These are phyloP conservation scores for Cytospora schulzeri DNA, from an alignment of 2,329 filamentous ascomycete species.

Conservation along the genomic window DNA sequence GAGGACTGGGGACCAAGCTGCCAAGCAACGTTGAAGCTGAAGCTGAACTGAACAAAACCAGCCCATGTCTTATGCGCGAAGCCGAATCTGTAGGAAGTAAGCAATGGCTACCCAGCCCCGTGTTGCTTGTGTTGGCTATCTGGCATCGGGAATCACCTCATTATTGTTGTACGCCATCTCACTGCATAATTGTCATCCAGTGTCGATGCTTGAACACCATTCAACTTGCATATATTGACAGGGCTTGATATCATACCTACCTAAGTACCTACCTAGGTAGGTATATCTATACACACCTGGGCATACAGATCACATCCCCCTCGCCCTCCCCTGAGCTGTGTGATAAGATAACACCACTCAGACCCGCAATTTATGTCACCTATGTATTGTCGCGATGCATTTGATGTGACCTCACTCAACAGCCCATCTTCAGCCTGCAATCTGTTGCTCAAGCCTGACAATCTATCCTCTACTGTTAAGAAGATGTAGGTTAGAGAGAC, in stretches of 20 bases:
- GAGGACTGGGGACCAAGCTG: too few species aligned
- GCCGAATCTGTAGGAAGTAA: background rate
- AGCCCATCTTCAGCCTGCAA: background rate
- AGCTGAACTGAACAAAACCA: background rate
- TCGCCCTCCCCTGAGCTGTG: background rate
- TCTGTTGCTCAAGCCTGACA: background rate
- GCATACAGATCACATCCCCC: too few species aligned
- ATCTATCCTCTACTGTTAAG: background rate
- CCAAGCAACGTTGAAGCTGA: too few species aligned
- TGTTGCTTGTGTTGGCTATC: slow-evolving; percentile 7
- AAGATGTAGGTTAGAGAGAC: too few species aligned
- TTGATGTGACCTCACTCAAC: slow-evolving; percentile 2
- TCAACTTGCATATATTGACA: slow-evolving; percentile 8
- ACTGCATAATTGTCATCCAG: background rate
- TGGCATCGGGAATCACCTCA: background rate
- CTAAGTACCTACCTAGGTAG: background rate
- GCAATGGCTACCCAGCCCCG: background rate
- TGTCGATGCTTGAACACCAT: background rate
- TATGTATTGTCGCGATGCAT: background rate
- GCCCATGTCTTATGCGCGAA: slow-evolving; percentile 1
- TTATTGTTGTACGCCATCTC: background rate
- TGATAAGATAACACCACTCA: slow-evolving; percentile 20
- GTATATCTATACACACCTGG: background rate
- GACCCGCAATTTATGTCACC: slow-evolving; percentile 21
- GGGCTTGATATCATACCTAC: slow-evolving; percentile 2